A percentile compares a stretch with the other conserved stretches of the same genome.
phyloP scores from a whole-genome alignment of 108 stramenopile species.

The Poteriospumella lacustris region DNA sequence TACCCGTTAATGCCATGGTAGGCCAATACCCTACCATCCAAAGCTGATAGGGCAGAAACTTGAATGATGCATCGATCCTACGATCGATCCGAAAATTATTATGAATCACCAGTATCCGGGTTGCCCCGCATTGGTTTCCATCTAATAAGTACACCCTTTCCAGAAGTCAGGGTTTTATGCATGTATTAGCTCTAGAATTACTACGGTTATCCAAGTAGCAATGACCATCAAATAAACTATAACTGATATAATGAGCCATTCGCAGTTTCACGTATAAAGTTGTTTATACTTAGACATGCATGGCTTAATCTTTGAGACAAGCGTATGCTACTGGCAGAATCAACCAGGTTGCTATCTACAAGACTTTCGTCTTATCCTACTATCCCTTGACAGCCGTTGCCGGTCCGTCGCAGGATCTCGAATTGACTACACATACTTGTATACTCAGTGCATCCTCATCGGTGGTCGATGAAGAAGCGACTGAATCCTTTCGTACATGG shows the following conservation, averaged over 20 bases:
- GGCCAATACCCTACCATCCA: conserved; percentile 90
- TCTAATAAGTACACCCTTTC: conserved; percentile 90
- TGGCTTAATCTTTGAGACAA: conserved; percentile 99
- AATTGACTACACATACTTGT: no score
- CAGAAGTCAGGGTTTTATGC: conserved; percentile 75
- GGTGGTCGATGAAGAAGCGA: no score
- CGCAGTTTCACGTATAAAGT: conserved; percentile 66
- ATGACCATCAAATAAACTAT: conserved; percentile 97
- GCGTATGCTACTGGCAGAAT: conserved; percentile 99
- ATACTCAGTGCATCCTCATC: no score
- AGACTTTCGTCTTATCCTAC: no score
- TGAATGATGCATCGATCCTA: conserved; percentile 81
- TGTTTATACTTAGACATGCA: conserved; percentile 98
- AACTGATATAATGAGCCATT: conserved; percentile 99
- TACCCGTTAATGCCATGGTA: conserved; percentile 91
- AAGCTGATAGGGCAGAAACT: conserved; percentile 95
- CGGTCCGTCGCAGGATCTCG: no score
- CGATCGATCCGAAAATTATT: conserved; percentile 80
- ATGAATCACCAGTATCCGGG: conserved; percentile 81
- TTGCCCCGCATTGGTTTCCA: conserved; percentile 79
- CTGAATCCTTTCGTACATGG: no score
- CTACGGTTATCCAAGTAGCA: conserved; percentile 96
- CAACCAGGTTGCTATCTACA: conserved; percentile 93
- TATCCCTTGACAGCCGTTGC: no score
- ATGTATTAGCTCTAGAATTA: conserved; percentile 97